Conservation (phyloP, 805 yeast species). For the Zygosaccharomyces gambellarensis region DNA sequence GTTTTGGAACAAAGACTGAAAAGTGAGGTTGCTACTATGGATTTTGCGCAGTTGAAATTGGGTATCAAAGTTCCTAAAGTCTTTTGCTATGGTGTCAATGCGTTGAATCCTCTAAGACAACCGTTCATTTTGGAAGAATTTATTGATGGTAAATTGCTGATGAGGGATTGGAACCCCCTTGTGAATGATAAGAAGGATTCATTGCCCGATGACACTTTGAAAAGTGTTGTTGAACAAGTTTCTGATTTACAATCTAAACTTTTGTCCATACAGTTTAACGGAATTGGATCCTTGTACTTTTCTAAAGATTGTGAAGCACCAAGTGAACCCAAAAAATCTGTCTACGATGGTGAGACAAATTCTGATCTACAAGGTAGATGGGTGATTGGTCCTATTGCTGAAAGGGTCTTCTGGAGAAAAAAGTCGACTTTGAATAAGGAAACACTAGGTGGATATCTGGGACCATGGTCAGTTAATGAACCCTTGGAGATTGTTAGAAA, state of each 20-base stretch:
- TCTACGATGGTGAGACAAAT: constrained; percentile 61
- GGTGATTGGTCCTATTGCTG: constrained; percentile 88
- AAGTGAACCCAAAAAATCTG: constrained; percentile 30
- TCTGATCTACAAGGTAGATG: constrained; percentile 57
- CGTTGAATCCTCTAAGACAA: constrained; percentile 56
- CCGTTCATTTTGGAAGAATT: constrained; percentile 82
- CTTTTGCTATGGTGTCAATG: constrained; percentile 55
- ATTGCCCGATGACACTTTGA: constrained; percentile 45
- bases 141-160: constrained; percentile 72
- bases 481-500: constrained; percentile 62
- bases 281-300: constrained; percentile 80
- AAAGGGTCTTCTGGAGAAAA: constrained; percentile 70
- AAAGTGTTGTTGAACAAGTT: constrained; percentile 64
- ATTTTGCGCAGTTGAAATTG: constrained; percentile 63
- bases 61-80: constrained; percentile 71
- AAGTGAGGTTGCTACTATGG: constrained; percentile 92
- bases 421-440: constrained; percentile 50
- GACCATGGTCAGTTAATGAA: constrained; percentile 64
- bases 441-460: constrained; percentile 49
- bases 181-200: constrained; percentile 49
- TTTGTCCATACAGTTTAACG: constrained; percentile 55
- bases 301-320: constrained; percentile 51
- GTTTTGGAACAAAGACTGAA: constrained; percentile 64
- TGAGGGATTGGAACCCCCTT: constrained; percentile 90
- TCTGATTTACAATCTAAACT: constrained; percentile 59